These are phyloP conservation scores for Nissolia schottii DNA, from an alignment of 306 rosid species.

Conservation along the genomic window DNA sequence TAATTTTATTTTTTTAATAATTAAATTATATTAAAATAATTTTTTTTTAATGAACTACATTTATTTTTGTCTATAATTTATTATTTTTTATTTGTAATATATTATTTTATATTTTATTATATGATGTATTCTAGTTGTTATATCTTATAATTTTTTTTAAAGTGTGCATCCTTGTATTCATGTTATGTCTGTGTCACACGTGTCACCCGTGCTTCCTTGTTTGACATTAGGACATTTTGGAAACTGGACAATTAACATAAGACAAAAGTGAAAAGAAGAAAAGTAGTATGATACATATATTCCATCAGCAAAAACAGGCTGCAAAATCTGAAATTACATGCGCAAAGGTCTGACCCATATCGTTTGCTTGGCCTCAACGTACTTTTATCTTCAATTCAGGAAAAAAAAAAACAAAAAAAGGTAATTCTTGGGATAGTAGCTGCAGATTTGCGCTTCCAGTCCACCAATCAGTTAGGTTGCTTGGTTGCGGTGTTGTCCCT, in stretches of 20 bases:
- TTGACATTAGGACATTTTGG: not conserved
- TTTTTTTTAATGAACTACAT: too few species aligned
- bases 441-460: not conserved
- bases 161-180: too few species aligned
- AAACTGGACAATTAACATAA: not conserved
- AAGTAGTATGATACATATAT: not conserved
- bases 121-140: too few species aligned
- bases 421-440: constrained; percentile 3
- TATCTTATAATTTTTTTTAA: too few species aligned
- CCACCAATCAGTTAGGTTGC: not conserved
- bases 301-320: not conserved
- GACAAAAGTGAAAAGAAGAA: not conserved
- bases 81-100: too few species aligned
- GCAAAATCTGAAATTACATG: constrained; percentile 6
- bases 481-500: not conserved
- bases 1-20: too few species aligned
- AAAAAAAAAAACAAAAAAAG: too few species aligned
- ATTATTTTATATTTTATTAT: too few species aligned
- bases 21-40: too few species aligned
- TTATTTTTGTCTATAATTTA: too few species aligned
- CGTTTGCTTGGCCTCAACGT: not conserved
- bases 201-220: too few species aligned
- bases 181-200: too few species aligned
- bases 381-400: not conserved
- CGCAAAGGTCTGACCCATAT: not conserved